Evolutionary conservation across 2,329 filamentous ascomycete genomes (phyloP), one percentile per base, ranked within the genome.

Genomic region (Zymoseptoria tritici): DNA sequence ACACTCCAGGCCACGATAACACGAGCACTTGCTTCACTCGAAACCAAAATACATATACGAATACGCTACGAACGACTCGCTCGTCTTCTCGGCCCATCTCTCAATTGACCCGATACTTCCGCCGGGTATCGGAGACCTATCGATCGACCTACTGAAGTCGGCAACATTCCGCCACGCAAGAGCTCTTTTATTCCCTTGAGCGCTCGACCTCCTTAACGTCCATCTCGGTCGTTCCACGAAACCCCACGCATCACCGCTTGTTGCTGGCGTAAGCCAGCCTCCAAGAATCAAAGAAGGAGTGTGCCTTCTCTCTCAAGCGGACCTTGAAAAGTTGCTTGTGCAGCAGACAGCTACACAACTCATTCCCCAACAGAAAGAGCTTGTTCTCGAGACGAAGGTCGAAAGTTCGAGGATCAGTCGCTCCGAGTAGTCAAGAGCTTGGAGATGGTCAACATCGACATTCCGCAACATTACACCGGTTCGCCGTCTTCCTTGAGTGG

Each of bases 291-390:
- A 78, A 81, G 83, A 80, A 77, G 67, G 62, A 68, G 88, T 94
- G 91, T 90, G 91, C 90, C 91, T 94, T 91, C 90, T 94, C 89
- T 92, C 90, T 92, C 90, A 89, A 86, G 84, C 91, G 89, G 83
- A 89, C 36, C 59, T 52, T 89, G 83, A 87, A 85, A 85, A 88
- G 92, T 92, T 90, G 90, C 93, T 91, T 95, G 90, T 85, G 90
- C 83, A 86, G 89, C 86, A 95, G 91, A 91, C 89, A 91, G 91
- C 91, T 94, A 89, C 89, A 88, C 87, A 64, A 64, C 67, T 46
- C 66, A 46, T 54, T 24, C 20, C 19, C 19, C 16, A 21, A 11
- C 22, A 16, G 19, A 53, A 26, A 31, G 52, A 19, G 24, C 11
- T 9, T 13, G 29, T 24, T 24, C 22, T 11, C 29, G 22, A 53